Base-by-base conservation (phyloP, 257 asterid species). In the Ilex asprella region DNA sequence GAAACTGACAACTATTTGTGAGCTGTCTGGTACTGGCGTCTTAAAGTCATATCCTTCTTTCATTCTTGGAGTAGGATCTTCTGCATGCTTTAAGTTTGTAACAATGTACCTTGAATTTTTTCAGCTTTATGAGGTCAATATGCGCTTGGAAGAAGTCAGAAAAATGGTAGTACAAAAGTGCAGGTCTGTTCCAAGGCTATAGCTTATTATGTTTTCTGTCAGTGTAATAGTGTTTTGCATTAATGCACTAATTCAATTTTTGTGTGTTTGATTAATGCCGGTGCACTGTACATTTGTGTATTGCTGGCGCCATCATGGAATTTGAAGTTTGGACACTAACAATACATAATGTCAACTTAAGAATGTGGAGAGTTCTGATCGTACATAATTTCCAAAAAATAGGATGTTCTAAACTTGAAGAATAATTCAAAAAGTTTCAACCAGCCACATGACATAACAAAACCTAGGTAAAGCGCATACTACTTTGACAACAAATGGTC, bases 71-170 rank as follows among this genome's bases (percentile, higher is more conserved):
- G 14, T 49, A 4, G 10, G 14, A 49, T 49, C 54, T 49, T 1
- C 5, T 49, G 54, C 54, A 49, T 49, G 52, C 49, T 58, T 49
- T 65, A 16, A 56, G 56, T 60, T 55, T 32, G 60, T 73, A 44
- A 72, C 49, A 16, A 46, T 73, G 47, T 59, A 61, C 56, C 60
- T 31, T 50, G 49, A 67, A 35, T 66, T 71, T 46, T 79, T 73
- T 30, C 88, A 88, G 98, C 95, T 88, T 68, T 76, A 63, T 70
- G 86, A 88, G 60, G 82, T 81, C 71, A 86, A 88, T 74, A 62
- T 65, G 68, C 77, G 64, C 52, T 70, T 91, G 74, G 98, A 91
- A 65, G 89, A 88, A 67, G 88, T 91, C 75, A 77, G 88, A 56
- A 93, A 85, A 71, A 74, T 60, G 79, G 86, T 83, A 58, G 90